Conservation (phyloP, 768 basidiomycete species). For the Gloeopeniophorella convolvens region DNA sequence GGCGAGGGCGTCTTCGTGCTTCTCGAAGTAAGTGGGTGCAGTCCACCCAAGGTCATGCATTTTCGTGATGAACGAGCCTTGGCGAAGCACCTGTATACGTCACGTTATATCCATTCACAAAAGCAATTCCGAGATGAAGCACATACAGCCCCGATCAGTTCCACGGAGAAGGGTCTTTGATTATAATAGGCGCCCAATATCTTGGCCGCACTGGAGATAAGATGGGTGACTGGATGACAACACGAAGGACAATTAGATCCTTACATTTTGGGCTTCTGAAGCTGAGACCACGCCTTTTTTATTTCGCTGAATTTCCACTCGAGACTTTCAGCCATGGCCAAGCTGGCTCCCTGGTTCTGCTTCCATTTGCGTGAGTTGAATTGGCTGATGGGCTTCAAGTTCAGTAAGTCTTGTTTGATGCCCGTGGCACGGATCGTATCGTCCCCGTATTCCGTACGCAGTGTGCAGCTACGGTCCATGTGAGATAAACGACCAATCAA, state of each 20-base stretch:
- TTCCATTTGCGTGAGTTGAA: conserved; percentile 13
- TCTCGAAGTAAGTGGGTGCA: conserved; percentile 35
- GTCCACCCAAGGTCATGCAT: conserved; percentile 51
- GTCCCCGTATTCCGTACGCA: conserved; percentile 5
- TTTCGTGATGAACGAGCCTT: conserved; percentile 48
- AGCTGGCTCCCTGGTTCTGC: conserved; percentile 1
- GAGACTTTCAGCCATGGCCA: conserved; percentile 15
- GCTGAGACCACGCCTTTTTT: neutral
- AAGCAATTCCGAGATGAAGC: neutral
- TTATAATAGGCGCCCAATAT: conserved; percentile 48
- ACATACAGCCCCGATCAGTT: conserved; percentile 51
- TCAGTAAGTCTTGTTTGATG: conserved; percentile 6
- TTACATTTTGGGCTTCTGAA: conserved; percentile 7
- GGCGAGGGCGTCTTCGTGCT: conserved; percentile 32
- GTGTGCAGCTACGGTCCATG: neutral
- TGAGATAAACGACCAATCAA: neutral
- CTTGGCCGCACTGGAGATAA: conserved; percentile 29
- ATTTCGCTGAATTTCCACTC: conserved; percentile 13
- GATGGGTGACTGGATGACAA: neutral
- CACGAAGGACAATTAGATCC: neutral
- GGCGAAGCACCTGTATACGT: conserved; percentile 43
- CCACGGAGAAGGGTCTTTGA: conserved; percentile 47
- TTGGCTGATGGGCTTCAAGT: conserved; percentile 11
- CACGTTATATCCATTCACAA: neutral
- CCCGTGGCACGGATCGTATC: neutral